Conservation (phyloP, 2,329 filamentous ascomycete genomes). For the Lojkania enalia region DNA sequence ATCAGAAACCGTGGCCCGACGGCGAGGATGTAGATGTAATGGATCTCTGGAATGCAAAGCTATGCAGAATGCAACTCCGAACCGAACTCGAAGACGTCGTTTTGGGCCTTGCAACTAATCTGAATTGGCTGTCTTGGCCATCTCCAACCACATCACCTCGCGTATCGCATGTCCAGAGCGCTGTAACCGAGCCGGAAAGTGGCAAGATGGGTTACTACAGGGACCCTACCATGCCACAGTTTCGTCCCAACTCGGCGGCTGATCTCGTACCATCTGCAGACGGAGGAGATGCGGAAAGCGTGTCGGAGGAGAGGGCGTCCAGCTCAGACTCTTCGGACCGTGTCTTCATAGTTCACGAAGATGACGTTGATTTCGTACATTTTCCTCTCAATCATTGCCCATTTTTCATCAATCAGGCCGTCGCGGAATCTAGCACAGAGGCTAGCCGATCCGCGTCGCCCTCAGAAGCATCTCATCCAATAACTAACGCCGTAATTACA, state of each 20-base stretch:
- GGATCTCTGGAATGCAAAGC: constrained; percentile 28
- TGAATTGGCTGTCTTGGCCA: constrained; percentile 22
- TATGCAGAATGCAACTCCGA: constrained; percentile 26
- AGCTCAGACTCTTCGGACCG: not conserved
- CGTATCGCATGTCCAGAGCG: not conserved
- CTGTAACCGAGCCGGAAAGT: too few relatives aligned
- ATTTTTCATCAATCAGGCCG: constrained; percentile 12
- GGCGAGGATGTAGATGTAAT: constrained; percentile 15
- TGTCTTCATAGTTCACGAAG: not conserved
- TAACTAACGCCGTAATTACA: not conserved
- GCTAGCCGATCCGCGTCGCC: not conserved
- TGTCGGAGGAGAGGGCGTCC: not conserved
- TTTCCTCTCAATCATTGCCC: constrained; percentile 8
- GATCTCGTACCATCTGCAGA: constrained; percentile 12
- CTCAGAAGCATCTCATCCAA: not conserved
- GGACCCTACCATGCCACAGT: constrained; percentile 71
- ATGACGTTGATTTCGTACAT: constrained; percentile 6
- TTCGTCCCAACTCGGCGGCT: constrained; percentile 59
- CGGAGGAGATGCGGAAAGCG: not conserved
- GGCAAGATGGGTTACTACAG: constrained; percentile 22
- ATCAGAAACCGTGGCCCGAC: not conserved
- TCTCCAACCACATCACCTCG: not conserved
- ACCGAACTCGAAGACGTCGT: constrained; percentile 24
- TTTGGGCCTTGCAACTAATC: constrained; percentile 13
- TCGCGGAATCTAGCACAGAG: not conserved